Conservation (phyloP, 208 protist species). For the Leishmania tarentolae region DNA sequence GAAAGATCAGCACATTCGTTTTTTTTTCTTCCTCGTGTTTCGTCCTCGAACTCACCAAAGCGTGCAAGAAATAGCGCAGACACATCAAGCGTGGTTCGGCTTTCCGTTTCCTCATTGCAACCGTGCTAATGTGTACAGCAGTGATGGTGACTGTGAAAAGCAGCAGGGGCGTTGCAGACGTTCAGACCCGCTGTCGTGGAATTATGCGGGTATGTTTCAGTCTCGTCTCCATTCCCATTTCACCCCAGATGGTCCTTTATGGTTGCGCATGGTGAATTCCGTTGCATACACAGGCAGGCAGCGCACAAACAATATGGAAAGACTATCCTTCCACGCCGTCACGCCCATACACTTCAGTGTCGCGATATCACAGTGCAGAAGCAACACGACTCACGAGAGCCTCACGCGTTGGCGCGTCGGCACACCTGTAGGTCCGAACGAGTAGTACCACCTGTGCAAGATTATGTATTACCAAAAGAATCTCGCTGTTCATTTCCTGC, state of each 20-base stretch:
- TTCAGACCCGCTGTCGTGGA: neutral
- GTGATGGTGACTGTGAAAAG: neutral
- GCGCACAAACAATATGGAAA: neutral
- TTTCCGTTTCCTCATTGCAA: neutral
- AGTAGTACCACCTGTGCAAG: conserved; percentile 46
- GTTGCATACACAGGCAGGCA: neutral
- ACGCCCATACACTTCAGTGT: neutral
- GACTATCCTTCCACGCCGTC: neutral
- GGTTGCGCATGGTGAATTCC: neutral
- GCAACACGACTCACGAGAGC: conserved; percentile 32
- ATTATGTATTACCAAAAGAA: conserved; percentile 87
- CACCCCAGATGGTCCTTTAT: neutral
- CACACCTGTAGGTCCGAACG: conserved; percentile 33
- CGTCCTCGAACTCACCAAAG: no score
- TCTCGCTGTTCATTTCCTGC: conserved; percentile 90
- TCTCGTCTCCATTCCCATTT: neutral
- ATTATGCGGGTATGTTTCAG: neutral
- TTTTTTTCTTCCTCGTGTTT: no score
- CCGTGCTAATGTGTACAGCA: neutral
- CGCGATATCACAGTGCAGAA: conserved; percentile 22
- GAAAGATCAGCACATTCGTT: neutral
- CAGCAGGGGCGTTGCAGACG: neutral
- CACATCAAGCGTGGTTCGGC: neutral
- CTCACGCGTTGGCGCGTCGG: conserved; percentile 21
- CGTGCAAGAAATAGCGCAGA: neutral